Conservation (phyloP, 2,329 filamentous ascomycete species). For the Moelleriella libera region DNA sequence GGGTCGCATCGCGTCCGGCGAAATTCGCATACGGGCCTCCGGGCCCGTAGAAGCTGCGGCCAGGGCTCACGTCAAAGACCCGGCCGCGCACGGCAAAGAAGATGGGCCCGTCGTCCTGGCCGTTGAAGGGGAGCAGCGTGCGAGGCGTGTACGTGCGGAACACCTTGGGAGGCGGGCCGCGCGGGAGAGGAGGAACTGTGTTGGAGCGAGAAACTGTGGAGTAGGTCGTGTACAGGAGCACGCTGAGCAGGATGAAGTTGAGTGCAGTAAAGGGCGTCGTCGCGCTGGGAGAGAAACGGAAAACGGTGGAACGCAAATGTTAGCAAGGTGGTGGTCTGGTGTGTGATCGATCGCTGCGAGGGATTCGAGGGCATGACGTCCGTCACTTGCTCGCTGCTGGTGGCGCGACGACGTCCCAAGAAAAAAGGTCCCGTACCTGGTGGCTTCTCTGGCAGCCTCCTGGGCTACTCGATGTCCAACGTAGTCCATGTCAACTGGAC, state of each 20-base stretch:
- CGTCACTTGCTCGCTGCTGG: too few relatives aligned
- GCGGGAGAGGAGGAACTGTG: conserved; percentile 30
- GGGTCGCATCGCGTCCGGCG: conserved; percentile 77
- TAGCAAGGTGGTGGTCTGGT: not conserved
- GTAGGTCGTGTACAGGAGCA: conserved; percentile 46
- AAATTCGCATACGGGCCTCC: conserved; percentile 95
- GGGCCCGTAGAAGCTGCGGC: conserved; percentile 90
- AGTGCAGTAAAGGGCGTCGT: conserved; percentile 42
- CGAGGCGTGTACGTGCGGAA: conserved; percentile 61
- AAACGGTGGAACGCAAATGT: too few relatives aligned
- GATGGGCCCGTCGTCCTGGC: conserved; percentile 57
- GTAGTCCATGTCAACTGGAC: conserved; percentile 33
- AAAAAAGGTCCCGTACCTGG: conserved; percentile 15
- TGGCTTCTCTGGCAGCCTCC: conserved; percentile 31
- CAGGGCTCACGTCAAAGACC: conserved; percentile 79
- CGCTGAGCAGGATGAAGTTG: conserved; percentile 43
- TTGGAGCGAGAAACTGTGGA: conserved; percentile 33
- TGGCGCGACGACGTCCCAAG: not conserved
- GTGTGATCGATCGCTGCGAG: too few relatives aligned
- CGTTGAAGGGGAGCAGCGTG: conserved; percentile 78
- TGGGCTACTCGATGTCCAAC: conserved; percentile 40
- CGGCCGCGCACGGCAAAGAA: conserved; percentile 84
- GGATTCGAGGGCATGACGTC: too few relatives aligned
- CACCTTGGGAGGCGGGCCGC: conserved; percentile 41
- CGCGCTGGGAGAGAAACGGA: not conserved